Percentiles rank a stretch among this genome's conserved stretches.
These are phyloP conservation scores for Bipolaris gigantea DNA, from an alignment of 2,329 filamentous ascomycete species.

Conservation along the genomic window DNA sequence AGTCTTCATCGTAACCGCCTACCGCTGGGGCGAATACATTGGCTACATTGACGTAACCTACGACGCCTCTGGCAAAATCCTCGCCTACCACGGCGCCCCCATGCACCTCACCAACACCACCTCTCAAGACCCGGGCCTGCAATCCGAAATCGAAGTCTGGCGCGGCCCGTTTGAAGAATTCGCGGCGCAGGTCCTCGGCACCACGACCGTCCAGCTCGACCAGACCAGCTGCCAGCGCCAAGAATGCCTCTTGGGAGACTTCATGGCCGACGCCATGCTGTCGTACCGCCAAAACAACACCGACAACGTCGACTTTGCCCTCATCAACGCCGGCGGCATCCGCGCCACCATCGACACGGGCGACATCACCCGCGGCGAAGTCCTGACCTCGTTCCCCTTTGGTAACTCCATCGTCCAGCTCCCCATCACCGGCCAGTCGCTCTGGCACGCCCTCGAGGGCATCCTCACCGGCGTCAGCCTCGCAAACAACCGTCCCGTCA, in stretches of 20 bases:
- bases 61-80: conserved; percentile 61
- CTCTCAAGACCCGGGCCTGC: conserved; percentile 58
- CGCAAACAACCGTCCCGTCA: conserved; percentile 56
- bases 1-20: conserved; percentile 69
- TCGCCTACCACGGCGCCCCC: conserved; percentile 65
- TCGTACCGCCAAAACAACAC: conserved; percentile 58
- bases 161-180: conserved; percentile 63
- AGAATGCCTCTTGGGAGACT: conserved; percentile 57
- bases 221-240: conserved; percentile 60
- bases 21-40: conserved; percentile 69
- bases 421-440: conserved; percentile 54
- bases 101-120: conserved; percentile 66
- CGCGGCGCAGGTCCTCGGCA: conserved; percentile 60
- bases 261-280: conserved; percentile 59
- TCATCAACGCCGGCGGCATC: conserved; percentile 67
- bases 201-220: conserved; percentile 59
- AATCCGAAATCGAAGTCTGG: conserved; percentile 63
- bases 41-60: conserved; percentile 70
- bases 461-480: conserved; percentile 59
- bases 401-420: conserved; percentile 66
- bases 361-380: conserved; percentile 63
- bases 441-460: conserved; percentile 63
- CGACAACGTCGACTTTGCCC: conserved; percentile 57
- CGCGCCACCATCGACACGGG: conserved; percentile 65
- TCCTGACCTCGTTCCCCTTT: conserved; percentile 67